Conservation (phyloP, 768 basidiomycete genomes). For the Xerocomus brunneocitrinus region DNA sequence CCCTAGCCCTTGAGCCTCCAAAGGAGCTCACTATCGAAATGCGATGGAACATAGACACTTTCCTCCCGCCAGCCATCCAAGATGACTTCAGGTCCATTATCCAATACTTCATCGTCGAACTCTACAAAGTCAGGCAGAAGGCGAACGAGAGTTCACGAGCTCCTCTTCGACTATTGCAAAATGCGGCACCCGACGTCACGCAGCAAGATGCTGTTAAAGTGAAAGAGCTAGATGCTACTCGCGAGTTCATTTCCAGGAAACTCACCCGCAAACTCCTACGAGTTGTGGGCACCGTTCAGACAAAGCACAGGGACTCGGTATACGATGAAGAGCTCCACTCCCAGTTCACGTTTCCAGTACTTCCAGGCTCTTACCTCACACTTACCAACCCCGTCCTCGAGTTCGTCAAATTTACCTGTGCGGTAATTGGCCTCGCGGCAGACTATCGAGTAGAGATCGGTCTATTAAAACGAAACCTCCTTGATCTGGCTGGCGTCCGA, state of each 20-base stretch:
- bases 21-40: constrained; percentile 71
- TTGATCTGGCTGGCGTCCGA: constrained; percentile 81
- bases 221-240: constrained; percentile 62
- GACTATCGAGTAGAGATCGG: constrained; percentile 87
- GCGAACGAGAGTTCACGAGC: constrained; percentile 54
- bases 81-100: constrained; percentile 67
- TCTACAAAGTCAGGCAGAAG: constrained; percentile 72
- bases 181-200: constrained; percentile 55
- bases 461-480: constrained; percentile 79
- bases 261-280: constrained; percentile 80
- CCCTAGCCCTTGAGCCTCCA: constrained; percentile 61
- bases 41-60: constrained; percentile 89
- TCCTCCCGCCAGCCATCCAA: constrained; percentile 83
- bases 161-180: constrained; percentile 71
- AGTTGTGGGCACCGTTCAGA: constrained; percentile 57
- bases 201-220: constrained; percentile 64
- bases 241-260: constrained; percentile 73
- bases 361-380: constrained; percentile 82
- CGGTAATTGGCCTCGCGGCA: constrained; percentile 70
- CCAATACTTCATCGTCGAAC: constrained; percentile 79
- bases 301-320: constrained; percentile 55
- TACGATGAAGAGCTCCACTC: constrained; percentile 49
- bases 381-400: constrained; percentile 81
- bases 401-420: constrained; percentile 83
- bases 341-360: constrained; percentile 74